phyloP scores from a whole-genome alignment of 2,329 filamentous ascomycete species.

The Cytospora piceicola region DNA sequence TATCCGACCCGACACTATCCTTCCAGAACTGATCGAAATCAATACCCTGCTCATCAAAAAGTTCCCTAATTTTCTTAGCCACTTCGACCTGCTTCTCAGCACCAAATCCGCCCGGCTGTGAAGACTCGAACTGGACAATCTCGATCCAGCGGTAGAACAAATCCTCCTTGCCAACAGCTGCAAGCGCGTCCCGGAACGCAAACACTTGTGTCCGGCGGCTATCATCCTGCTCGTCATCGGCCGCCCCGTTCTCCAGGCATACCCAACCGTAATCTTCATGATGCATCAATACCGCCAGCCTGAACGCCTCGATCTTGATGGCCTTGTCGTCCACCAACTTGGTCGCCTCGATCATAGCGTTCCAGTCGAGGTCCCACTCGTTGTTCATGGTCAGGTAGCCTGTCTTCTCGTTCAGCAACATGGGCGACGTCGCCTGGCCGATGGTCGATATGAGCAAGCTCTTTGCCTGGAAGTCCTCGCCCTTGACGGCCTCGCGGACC shows the following conservation, averaged over 20 bases:
- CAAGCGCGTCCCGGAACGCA: constrained; percentile 76
- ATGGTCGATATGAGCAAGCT: constrained; percentile 66
- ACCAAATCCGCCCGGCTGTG: constrained; percentile 77
- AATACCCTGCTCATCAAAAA: constrained; percentile 76
- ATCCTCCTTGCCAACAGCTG: constrained; percentile 79
- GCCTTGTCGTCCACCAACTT: constrained; percentile 67
- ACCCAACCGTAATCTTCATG: constrained; percentile 73
- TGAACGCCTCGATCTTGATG: constrained; percentile 67
- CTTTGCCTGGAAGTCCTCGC: constrained; percentile 51
- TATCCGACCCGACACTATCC: constrained; percentile 57
- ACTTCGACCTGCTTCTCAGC: constrained; percentile 72
- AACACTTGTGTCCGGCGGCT: constrained; percentile 74
- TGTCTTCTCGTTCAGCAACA: constrained; percentile 75
- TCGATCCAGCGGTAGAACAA: constrained; percentile 94
- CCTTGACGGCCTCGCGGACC: constrained; percentile 56
- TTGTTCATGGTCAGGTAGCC: constrained; percentile 85
- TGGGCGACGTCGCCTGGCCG: constrained; percentile 68
- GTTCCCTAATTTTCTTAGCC: constrained; percentile 72
- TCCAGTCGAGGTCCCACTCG: constrained; percentile 88
- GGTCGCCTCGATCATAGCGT: constrained; percentile 75
- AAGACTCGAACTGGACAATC: constrained; percentile 85
- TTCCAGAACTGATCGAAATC: constrained; percentile 82
- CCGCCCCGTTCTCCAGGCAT: constrained; percentile 60
- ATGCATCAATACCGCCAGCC: constrained; percentile 70
- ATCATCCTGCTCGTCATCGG: constrained; percentile 57